These are phyloP conservation scores for Trametes versicolor DNA, from an alignment of 1,284 basidiomycete species.

Conservation along the genomic window DNA sequence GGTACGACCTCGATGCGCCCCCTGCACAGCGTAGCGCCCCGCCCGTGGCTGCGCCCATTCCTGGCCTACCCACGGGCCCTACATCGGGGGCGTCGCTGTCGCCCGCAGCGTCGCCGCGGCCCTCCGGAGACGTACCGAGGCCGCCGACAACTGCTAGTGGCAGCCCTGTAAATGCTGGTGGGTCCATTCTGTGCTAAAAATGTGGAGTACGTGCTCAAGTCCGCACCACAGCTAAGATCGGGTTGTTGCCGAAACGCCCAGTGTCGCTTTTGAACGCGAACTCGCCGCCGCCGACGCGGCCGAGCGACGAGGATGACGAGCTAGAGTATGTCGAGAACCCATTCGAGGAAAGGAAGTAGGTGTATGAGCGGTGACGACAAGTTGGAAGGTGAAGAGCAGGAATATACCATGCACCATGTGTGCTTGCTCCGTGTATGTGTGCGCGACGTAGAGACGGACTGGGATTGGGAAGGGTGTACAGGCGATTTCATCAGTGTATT, in stretches of 20 bases:
- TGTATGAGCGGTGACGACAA: background rate
- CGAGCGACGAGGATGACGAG: constrained; percentile 57
- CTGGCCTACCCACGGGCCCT: constrained; percentile 8
- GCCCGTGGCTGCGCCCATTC: constrained; percentile 10
- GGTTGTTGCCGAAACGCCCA: constrained; percentile 78
- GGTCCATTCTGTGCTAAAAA: constrained; percentile 7
- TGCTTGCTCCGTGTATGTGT: background rate
- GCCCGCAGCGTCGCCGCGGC: constrained; percentile 33
- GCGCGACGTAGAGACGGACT: background rate
- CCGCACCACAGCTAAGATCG: constrained; percentile 60
- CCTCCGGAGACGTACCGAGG: constrained; percentile 38
- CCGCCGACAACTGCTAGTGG: constrained; percentile 42
- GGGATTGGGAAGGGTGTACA: constrained; percentile 1
- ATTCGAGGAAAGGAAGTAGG: constrained; percentile 58
- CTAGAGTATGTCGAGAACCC: constrained; percentile 76
- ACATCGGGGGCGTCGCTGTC: constrained; percentile 10
- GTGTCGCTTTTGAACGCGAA: constrained; percentile 67
- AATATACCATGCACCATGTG: background rate
- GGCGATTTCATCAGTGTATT: background rate
- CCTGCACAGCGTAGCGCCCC: background rate
- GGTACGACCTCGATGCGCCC: constrained; percentile 34
- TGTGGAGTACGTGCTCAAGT: constrained; percentile 4
- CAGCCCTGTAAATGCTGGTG: constrained; percentile 46
- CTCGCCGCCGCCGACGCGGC: constrained; percentile 43
- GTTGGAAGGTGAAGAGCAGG: background rate